These are phyloP conservation scores for Metschnikowia koreensis DNA, from an alignment of 805 yeast species.

Conservation along the genomic window DNA sequence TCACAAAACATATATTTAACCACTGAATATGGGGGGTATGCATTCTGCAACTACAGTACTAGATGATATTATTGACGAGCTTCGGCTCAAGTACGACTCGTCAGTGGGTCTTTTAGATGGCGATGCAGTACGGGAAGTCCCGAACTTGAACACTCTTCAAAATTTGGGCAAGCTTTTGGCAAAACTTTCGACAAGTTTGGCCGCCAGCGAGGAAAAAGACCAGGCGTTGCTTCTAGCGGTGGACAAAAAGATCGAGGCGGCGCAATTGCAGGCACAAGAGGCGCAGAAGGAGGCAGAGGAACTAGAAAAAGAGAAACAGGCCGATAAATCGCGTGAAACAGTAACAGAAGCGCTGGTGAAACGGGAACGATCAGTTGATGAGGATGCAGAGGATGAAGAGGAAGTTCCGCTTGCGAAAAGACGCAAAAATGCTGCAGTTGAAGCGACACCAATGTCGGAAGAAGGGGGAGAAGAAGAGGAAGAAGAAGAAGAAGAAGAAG, in stretches of 20 bases:
- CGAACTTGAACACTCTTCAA: conserved; percentile 42
- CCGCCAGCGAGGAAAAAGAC: conserved; percentile 32
- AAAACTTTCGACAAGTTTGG: conserved; percentile 39
- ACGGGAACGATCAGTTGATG: conserved; percentile 9
- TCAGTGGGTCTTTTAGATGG: conserved; percentile 64
- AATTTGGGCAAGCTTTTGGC: conserved; percentile 46
- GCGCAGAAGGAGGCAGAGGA: conserved; percentile 4
- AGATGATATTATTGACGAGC: conserved; percentile 50
- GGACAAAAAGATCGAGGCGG: conserved; percentile 9
- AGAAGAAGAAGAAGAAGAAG: conserved; percentile 10
- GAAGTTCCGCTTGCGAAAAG: conserved; percentile 17
- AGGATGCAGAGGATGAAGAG: conserved; percentile 13
- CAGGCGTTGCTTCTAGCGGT: conserved; percentile 24
- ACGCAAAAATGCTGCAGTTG: conserved; percentile 5
- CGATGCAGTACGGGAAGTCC: conserved; percentile 42
- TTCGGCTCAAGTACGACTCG: conserved; percentile 55
- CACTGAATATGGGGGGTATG: conserved; percentile 11
- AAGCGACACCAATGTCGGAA: conserved; percentile 4
- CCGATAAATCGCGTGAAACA: conserved; percentile 1
- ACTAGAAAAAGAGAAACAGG: conserved; percentile 5
- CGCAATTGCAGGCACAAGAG: conserved; percentile 1
- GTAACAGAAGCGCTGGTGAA: conserved; percentile 1
- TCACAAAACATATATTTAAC: not conserved
- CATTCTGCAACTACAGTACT: conserved; percentile 43
- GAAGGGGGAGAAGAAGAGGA: conserved; percentile 14